Percentiles rank a stretch among this genome's conserved stretches.
phyloP scores from a whole-genome alignment of 1,284 basidiomycete species.

The Stygiomarasmius scandens region DNA sequence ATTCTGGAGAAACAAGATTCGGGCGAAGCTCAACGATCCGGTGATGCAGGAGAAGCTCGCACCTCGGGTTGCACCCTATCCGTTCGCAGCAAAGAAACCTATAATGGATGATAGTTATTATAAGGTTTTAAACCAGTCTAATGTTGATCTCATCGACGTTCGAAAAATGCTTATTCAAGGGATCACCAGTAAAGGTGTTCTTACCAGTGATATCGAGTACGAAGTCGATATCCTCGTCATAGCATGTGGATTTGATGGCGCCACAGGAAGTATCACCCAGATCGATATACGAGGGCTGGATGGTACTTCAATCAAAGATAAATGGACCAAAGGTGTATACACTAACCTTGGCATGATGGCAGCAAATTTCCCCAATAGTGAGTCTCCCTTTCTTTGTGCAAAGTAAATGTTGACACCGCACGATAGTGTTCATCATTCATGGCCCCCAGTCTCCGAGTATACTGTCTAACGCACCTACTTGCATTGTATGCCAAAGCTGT shows the following conservation, averaged over 20 bases:
- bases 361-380: constrained; percentile 25
- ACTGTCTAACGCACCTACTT: no score
- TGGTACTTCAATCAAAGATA: no score
- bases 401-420: no score
- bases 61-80: constrained; percentile 22
- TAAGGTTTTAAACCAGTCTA: constrained; percentile 28
- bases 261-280: no score
- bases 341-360: constrained; percentile 26
- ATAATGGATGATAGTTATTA: constrained; percentile 24
- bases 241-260: no score
- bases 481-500: no score
- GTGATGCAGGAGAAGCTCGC: constrained; percentile 27
- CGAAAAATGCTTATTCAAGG: constrained; percentile 22
- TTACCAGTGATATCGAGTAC: constrained; percentile 21
- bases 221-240: constrained; percentile 25
- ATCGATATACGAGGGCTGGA: no score
- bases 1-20: constrained; percentile 28
- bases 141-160: constrained; percentile 27
- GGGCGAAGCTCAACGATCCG: constrained; percentile 21
- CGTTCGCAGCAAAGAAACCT: constrained; percentile 23
- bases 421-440: constrained; percentile 30
- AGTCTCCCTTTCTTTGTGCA: no score
- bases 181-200: constrained; percentile 21
- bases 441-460: constrained; percentile 29
- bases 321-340: constrained; percentile 17